phyloP scores from a whole-genome alignment of 139 green algal genomes.

The Marvania coccoides region DNA sequence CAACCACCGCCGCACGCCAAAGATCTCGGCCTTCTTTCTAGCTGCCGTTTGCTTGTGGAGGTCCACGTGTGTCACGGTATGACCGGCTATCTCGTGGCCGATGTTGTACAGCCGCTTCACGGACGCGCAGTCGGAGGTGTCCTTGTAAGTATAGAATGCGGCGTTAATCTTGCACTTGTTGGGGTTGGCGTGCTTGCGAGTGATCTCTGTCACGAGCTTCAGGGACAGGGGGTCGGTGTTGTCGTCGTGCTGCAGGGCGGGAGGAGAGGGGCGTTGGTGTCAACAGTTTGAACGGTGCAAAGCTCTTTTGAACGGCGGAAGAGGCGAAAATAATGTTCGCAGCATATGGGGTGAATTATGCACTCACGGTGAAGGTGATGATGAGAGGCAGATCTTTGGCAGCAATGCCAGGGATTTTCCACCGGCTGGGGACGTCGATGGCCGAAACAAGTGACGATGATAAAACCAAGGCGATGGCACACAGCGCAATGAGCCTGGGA shows the following conservation, averaged over 20 bases:
- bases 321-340: too few species aligned
- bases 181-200: neutral
- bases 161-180: constrained; percentile 11
- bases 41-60: neutral
- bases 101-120: neutral
- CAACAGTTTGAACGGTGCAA: too few species aligned
- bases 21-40: neutral
- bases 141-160: constrained; percentile 5
- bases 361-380: constrained; percentile 1
- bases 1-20: neutral
- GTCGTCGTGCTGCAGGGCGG: neutral
- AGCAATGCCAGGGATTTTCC: neutral
- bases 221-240: neutral
- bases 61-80: constrained; percentile 4
- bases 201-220: neutral
- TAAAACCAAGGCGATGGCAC: too few species aligned
- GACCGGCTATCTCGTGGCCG: constrained; percentile 15
- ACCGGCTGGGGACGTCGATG: too few species aligned
- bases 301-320: too few species aligned
- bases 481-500: too few species aligned
- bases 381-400: neutral
- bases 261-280: too few species aligned
- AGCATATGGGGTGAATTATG: too few species aligned
- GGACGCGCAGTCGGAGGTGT: neutral
- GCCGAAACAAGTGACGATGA: too few species aligned